A percentile compares a stretch with the other conserved stretches of the same genome.
These are phyloP conservation scores for Albifimbria verrucaria DNA, from an alignment of 2,329 filamentous ascomycete species.

Conservation along the genomic window DNA sequence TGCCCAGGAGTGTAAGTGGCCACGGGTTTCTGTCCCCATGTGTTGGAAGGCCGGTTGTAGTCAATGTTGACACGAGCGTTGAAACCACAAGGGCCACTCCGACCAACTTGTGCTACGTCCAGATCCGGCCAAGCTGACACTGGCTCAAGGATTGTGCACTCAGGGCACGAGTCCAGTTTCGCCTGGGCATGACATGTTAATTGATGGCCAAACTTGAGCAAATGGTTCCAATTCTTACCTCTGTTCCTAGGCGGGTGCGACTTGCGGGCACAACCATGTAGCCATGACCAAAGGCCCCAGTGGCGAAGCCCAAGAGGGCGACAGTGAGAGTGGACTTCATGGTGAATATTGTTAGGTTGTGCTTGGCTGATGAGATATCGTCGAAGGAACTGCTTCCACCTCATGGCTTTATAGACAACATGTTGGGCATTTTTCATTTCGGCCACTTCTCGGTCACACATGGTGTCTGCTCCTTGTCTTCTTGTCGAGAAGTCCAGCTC, in stretches of 20 bases:
- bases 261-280: slow-evolving; percentile 1
- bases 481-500: not conserved
- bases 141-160: slow-evolving; percentile 53
- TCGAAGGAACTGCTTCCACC: not conserved
- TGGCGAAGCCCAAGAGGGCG: not conserved
- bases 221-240: not conserved
- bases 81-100: slow-evolving; percentile 50
- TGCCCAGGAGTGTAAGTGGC: slow-evolving; percentile 43
- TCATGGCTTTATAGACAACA: not conserved
- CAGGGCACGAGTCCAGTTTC: slow-evolving; percentile 47
- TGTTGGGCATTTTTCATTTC: not conserved
- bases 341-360: not conserved
- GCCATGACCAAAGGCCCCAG: not conserved
- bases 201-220: not conserved
- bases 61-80: slow-evolving; percentile 51
- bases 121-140: slow-evolving; percentile 48
- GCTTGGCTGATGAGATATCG: not conserved
- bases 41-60: slow-evolving; percentile 43
- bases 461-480: not conserved
- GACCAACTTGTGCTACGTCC: slow-evolving; percentile 39
- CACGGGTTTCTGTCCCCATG: slow-evolving; percentile 42
- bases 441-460: not conserved
- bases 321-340: not conserved
- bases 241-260: not conserved
- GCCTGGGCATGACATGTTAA: slow-evolving; percentile 27